Evolutionary conservation across 257 asterid genomes (phyloP).

Genomic region (Solanum gracilifrons): DNA sequence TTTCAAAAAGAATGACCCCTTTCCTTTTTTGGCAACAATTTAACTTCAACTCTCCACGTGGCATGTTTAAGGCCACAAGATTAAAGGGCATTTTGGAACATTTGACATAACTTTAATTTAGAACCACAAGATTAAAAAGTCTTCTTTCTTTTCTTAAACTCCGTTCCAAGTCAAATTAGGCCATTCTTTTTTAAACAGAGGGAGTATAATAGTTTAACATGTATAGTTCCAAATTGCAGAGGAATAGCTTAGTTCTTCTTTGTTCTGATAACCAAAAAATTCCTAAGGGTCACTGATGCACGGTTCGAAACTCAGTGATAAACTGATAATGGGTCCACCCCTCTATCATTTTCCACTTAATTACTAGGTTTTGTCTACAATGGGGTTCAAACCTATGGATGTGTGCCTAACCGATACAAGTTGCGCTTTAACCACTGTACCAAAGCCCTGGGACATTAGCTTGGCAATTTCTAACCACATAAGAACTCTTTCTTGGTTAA

Average conservation of each 20-base stretch:
- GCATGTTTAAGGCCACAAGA: too few relatives aligned
- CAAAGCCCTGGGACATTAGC: not conserved
- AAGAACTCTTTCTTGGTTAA: not conserved
- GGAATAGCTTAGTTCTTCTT: not conserved
- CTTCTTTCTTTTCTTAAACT: too few relatives aligned
- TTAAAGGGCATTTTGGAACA: too few relatives aligned
- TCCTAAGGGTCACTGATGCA: not conserved
- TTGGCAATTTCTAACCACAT: not conserved
- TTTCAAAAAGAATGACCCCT: too few relatives aligned
- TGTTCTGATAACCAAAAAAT: not conserved
- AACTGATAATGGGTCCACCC: not conserved
- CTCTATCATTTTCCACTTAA: not conserved
- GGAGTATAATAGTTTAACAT: not conserved
- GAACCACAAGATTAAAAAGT: too few relatives aligned
- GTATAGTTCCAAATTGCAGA: not conserved
- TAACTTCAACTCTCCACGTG: too few relatives aligned
- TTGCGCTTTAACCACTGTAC: not conserved
- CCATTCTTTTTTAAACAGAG: too few relatives aligned
- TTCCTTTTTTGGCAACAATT: too few relatives aligned
- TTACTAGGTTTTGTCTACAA: not conserved
- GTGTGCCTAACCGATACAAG: not conserved
- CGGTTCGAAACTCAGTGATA: not conserved
- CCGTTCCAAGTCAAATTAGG: too few relatives aligned
- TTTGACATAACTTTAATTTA: too few relatives aligned
- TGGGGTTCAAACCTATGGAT: not conserved